A percentile compares a stretch with the other conserved stretches of the same genome.
Evolutionary conservation across 2,329 filamentous ascomycete species (phyloP).

Genomic region (Aspergillus quadrilineatus): DNA sequence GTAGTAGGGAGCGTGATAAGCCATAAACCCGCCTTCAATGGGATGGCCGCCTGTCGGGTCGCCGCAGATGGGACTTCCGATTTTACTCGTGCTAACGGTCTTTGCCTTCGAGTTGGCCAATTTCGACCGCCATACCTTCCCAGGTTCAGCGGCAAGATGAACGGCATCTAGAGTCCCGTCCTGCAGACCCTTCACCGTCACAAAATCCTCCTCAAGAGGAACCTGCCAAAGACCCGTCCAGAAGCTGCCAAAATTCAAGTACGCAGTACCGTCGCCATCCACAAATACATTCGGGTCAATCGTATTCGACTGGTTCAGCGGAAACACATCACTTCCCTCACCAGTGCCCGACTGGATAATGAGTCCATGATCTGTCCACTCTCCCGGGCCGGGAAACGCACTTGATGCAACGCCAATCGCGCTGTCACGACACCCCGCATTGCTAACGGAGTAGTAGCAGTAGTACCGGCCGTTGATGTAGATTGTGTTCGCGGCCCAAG

Average conservation of each 20-base stretch:
- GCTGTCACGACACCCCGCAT: conserved; percentile 61
- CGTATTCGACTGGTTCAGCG: conserved; percentile 54
- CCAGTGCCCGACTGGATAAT: conserved; percentile 37
- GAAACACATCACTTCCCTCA: conserved; percentile 23
- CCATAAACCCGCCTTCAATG: conserved; percentile 34
- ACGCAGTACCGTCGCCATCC: conserved; percentile 38
- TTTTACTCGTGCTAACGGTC: neutral
- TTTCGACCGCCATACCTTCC: conserved; percentile 19
- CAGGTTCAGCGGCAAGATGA: conserved; percentile 32
- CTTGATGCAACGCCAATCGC: conserved; percentile 61
- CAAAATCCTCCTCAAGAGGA: conserved; percentile 40
- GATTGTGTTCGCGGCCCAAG: conserved; percentile 61
- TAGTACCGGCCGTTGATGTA: conserved; percentile 60
- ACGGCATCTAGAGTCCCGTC: conserved; percentile 23
- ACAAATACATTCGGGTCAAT: conserved; percentile 60
- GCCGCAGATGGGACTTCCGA: conserved; percentile 27
- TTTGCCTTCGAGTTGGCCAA: conserved; percentile 9
- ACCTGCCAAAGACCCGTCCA: conserved; percentile 67
- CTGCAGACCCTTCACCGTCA: conserved; percentile 19
- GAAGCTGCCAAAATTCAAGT: conserved; percentile 66
- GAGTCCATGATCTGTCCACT: conserved; percentile 39
- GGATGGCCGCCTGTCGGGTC: conserved; percentile 33
- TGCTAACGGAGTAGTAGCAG: conserved; percentile 64
- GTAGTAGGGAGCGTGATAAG: conserved; percentile 30
- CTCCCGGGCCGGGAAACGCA: conserved; percentile 33